A percentile compares a stretch with the other conserved stretches of the same genome.
Conservation (phyloP, 768 basidiomycete genomes). For the Podaxis sp. region DNA sequence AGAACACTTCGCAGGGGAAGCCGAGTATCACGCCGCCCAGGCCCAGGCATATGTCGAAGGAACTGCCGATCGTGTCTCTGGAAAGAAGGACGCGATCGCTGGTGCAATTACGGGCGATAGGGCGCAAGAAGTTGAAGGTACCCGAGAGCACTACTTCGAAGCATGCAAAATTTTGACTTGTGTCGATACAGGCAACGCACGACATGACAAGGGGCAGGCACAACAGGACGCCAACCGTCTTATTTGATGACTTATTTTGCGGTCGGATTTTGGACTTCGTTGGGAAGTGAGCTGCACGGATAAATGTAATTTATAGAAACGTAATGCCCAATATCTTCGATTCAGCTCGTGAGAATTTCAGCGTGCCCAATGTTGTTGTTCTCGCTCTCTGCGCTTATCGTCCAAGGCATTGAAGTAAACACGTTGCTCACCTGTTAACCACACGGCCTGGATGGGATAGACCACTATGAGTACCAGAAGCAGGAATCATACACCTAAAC, state of each 20-base stretch:
- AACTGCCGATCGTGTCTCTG: constrained; percentile 35
- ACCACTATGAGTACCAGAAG: too few species aligned
- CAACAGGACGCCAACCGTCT: constrained; percentile 46
- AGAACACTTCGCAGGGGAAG: constrained; percentile 44
- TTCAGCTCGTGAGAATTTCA: too few species aligned
- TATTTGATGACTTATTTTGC: constrained; percentile 12
- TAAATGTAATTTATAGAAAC: too few species aligned
- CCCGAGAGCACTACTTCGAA: background rate
- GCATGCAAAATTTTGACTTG: background rate
- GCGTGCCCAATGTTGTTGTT: too few species aligned
- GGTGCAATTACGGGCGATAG: constrained; percentile 49
- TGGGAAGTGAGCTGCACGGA: too few species aligned
- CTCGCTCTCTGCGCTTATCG: too few species aligned
- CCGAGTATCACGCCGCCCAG: constrained; percentile 39
- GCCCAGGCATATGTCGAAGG: constrained; percentile 46
- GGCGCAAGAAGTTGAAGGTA: constrained; percentile 34
- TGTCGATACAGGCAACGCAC: constrained; percentile 38
- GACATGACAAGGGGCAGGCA: constrained; percentile 48
- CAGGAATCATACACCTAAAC: too few species aligned
- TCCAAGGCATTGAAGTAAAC: too few species aligned
- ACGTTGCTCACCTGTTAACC: too few species aligned
- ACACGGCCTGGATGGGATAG: too few species aligned
- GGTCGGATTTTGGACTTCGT: background rate
- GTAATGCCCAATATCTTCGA: too few species aligned
- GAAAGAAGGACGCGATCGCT: constrained; percentile 42